These are phyloP conservation scores for Aspergillus hiratsukae DNA, from an alignment of 2,329 filamentous ascomycete species.

Conservation along the genomic window DNA sequence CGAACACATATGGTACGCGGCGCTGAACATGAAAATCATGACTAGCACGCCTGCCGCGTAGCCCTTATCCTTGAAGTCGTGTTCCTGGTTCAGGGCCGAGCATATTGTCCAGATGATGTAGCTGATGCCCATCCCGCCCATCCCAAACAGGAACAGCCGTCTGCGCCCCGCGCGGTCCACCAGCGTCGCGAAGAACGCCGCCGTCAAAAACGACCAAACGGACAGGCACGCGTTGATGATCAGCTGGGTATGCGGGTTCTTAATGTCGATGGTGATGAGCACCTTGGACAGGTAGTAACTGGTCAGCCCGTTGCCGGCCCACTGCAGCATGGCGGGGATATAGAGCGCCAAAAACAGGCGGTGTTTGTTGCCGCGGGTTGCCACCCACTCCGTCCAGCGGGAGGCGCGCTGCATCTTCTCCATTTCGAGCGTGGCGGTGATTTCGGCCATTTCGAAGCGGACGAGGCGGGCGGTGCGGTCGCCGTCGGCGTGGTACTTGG, in stretches of 20 bases:
- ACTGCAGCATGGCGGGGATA: slow-evolving; percentile 6
- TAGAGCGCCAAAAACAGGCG: slow-evolving; percentile 12
- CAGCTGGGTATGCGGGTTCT: slow-evolving; percentile 30
- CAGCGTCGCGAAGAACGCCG: slow-evolving; percentile 13
- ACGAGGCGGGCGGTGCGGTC: slow-evolving; percentile 9
- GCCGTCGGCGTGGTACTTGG: neutral
- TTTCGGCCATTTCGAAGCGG: slow-evolving; percentile 24
- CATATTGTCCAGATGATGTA: slow-evolving; percentile 8
- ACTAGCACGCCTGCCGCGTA: slow-evolving; percentile 1
- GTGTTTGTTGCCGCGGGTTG: slow-evolving; percentile 9
- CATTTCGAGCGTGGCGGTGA: slow-evolving; percentile 18
- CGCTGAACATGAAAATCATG: slow-evolving; percentile 8
- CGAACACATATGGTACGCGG: slow-evolving; percentile 8
- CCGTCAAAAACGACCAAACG: slow-evolving; percentile 20
- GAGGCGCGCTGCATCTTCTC: slow-evolving; percentile 15
- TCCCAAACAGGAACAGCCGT: slow-evolving; percentile 17
- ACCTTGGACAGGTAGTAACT: slow-evolving; percentile 34
- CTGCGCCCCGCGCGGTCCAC: slow-evolving; percentile 23
- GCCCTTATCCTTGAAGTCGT: slow-evolving; percentile 1
- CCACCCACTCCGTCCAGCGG: slow-evolving; percentile 10
- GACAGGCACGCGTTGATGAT: slow-evolving; percentile 36
- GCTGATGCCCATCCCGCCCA: slow-evolving; percentile 20
- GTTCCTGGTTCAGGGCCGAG: slow-evolving; percentile 3
- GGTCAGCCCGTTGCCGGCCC: neutral
- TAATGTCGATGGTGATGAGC: slow-evolving; percentile 36